Evolutionary conservation across 1,284 basidiomycete species (phyloP).

Genomic region (Sporisorium iseilematis-ciliati): DNA sequence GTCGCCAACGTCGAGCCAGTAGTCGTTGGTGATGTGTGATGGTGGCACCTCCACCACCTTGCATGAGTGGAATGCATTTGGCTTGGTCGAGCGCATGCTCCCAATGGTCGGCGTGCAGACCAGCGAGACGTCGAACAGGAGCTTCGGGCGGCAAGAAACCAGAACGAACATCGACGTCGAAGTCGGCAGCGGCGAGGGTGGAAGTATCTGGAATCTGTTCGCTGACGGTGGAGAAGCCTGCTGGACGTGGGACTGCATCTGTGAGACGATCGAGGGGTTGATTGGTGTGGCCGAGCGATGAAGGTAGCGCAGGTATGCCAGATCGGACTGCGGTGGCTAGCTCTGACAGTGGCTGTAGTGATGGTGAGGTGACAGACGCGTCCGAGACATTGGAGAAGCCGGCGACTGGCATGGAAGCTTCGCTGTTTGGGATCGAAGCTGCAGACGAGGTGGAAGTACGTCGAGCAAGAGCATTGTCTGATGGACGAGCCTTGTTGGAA

Average conservation of each 20-base stretch:
- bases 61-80: conserved; percentile 68
- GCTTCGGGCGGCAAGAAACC: conserved; percentile 90
- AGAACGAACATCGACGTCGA: conserved; percentile 89
- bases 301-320: conserved; percentile 31
- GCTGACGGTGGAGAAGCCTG: conserved; percentile 46
- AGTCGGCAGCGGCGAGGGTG: conserved; percentile 90
- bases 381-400: conserved; percentile 11
- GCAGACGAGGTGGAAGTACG: conserved; percentile 26
- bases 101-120: conserved; percentile 77
- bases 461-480: conserved; percentile 12
- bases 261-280: conserved; percentile 24
- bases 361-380: conserved; percentile 3
- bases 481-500: conserved; percentile 28
- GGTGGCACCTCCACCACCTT: conserved; percentile 53
- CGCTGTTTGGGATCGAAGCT: conserved; percentile 1
- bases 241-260: conserved; percentile 42
- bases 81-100: conserved; percentile 74
- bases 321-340: conserved; percentile 43
- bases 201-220: conserved; percentile 76
- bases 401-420: conserved; percentile 35
- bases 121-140: conserved; percentile 77
- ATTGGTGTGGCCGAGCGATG: conserved; percentile 17
- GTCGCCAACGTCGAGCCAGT: conserved; percentile 74
- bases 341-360: conserved; percentile 41
- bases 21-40: conserved; percentile 37